phyloP scores from a whole-genome alignment of 345 rosid genomes.

The Zanthoxylum bungeanum region DNA sequence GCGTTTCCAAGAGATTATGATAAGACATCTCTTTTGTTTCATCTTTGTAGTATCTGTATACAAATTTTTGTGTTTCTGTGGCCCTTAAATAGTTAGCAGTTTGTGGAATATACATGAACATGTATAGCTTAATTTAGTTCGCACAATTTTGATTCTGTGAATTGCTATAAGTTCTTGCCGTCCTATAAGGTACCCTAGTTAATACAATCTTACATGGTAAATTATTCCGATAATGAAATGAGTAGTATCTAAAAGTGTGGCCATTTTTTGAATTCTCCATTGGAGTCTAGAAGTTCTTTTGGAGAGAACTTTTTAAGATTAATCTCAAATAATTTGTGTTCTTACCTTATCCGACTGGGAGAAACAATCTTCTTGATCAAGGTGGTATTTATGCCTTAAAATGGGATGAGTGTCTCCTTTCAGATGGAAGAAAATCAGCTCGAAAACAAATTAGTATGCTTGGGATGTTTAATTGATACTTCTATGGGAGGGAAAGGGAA shows the following conservation, averaged over 20 bases:
- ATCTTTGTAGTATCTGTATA: neutral
- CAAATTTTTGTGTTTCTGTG: neutral
- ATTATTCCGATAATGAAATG: neutral
- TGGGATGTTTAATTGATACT: neutral
- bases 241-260: neutral
- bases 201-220: neutral
- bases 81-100: neutral
- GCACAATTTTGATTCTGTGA: no score
- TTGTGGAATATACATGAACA: neutral
- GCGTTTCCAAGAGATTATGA: neutral
- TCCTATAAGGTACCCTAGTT: no score
- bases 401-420: neutral
- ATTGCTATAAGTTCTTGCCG: no score
- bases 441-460: neutral
- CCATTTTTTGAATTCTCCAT: neutral
- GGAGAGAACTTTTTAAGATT: neutral
- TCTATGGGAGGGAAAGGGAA: neutral
- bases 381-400: no score
- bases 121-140: no score
- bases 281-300: neutral
- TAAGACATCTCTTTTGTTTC: neutral
- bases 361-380: neutral
- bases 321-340: neutral
- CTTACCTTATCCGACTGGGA: neutral
- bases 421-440: neutral